Evolutionary conservation across 2,329 filamentous ascomycete species (phyloP), one percentile per base, ranked within the genome.

Genomic region (Colletotrichum brevisporum): DNA sequence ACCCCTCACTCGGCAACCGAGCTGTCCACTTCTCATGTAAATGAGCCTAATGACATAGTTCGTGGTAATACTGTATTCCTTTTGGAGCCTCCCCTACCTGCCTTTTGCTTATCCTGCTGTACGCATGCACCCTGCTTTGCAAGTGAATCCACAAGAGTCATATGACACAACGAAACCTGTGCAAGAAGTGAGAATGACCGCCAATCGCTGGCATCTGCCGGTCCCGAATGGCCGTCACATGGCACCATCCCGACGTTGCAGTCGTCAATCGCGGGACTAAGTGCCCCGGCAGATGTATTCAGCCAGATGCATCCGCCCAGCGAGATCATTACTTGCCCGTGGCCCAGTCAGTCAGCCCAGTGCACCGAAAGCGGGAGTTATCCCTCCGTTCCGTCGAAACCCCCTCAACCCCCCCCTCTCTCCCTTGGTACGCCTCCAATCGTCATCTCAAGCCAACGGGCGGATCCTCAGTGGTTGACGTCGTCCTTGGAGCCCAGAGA

Each of bases 181-280:
- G 21, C 16, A 24, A 12, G 21, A 31, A 16, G 50, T 24, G n/a
- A 12, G 18, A 51, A 21, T 15, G 47, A 10, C 16, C 16, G 18
- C 47, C 47, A 50, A 50, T 50, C 47, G 18, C 13, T 16, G 45
- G 8, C 45, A 48, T 21, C 45, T 48, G 45, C n/a, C 18, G 16
- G 18, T 50, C 47, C 47, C 24, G 24, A 47, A 5, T 6, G 13
- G 39, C 48, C 52, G 65, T 68, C 61, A 68, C 48, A 58, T 65
- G 65, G 47, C 21, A 24, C 21, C 21, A 24, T 24, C 24, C 15
- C 53, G 39, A 68, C 39, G 54, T 50, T 53, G 66, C 54, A 68
- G 39, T 65, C 61, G 61, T 59, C 61, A 65, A 68, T 68, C 48
- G 59, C 59, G 59, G 65, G 47, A 59, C 24, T 36, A 31, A 62